Conservation (phyloP, 2,329 filamentous ascomycete species). For the Paramyrothecium roridum region DNA sequence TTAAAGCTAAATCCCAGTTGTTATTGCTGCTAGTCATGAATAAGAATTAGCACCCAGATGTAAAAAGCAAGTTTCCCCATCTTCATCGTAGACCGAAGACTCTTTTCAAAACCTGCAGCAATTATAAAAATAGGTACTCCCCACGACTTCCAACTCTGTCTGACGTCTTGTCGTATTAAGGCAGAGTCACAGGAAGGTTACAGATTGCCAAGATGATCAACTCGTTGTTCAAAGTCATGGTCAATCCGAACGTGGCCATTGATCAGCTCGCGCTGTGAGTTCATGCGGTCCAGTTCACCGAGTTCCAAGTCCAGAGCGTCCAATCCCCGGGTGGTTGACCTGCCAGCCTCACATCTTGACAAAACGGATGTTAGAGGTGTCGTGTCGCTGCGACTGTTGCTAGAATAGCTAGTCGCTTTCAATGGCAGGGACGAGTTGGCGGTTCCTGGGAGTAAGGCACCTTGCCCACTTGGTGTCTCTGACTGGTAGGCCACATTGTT, state of each 20-base stretch:
- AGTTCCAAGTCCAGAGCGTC: conserved; percentile 29
- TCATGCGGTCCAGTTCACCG: conserved; percentile 16
- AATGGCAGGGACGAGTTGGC: conserved; percentile 13
- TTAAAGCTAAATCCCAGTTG: too few relatives aligned
- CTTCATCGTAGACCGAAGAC: too few relatives aligned
- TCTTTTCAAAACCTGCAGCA: too few relatives aligned
- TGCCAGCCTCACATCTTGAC: conserved; percentile 20
- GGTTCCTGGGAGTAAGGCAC: conserved; percentile 6
- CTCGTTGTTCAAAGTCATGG: conserved; percentile 22
- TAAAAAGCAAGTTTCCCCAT: too few relatives aligned
- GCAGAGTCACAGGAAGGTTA: too few relatives aligned
- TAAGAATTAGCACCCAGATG: too few relatives aligned
- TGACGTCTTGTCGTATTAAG: too few relatives aligned
- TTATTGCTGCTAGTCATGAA: too few relatives aligned
- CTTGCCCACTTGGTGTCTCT: conserved; percentile 10
- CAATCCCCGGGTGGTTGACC: conserved; percentile 10
- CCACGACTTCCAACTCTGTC: too few relatives aligned
- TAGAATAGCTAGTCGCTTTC: conserved; percentile 16
- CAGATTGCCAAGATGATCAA: too few relatives aligned
- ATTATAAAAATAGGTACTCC: too few relatives aligned
- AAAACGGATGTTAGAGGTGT: conserved; percentile 15
- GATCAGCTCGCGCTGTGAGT: conserved; percentile 10
- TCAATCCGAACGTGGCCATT: conserved; percentile 22
- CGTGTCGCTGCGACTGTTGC: conserved; percentile 9
- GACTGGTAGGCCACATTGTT: conserved; percentile 14